Percentiles rank a stretch among this genome's conserved stretches.
Evolutionary conservation across 805 yeast genomes (phyloP).

Genomic region (Metschnikowia cubensis): DNA sequence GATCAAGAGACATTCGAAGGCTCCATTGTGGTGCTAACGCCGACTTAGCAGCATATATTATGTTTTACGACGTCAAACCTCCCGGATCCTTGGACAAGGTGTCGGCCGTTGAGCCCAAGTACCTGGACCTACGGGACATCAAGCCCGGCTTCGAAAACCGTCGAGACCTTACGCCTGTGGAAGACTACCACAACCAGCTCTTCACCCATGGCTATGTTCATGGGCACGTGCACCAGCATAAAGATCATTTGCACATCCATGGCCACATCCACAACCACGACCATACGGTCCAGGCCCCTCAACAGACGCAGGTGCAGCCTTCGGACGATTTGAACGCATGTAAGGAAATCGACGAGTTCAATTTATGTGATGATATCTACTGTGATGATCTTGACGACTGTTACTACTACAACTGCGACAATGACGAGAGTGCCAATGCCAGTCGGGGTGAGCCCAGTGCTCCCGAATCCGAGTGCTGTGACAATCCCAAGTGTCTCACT

Average conservation of each 20-base stretch:
- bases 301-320: not conserved
- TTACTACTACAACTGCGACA: slow-evolving; percentile 35
- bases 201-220: slow-evolving; percentile 54
- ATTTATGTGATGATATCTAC: slow-evolving; percentile 36
- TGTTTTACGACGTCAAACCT: not conserved
- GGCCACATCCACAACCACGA: slow-evolving; percentile 62
- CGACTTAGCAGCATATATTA: not conserved
- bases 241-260: slow-evolving; percentile 59
- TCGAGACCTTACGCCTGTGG: not conserved
- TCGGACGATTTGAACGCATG: slow-evolving; percentile 17
- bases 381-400: slow-evolving; percentile 45
- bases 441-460: not conserved
- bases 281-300: slow-evolving; percentile 19
- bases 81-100: not conserved
- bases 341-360: slow-evolving; percentile 27
- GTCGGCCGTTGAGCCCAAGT: not conserved
- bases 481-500: slow-evolving; percentile 4
- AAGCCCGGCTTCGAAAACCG: not conserved
- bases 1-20: too few species aligned
- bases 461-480: slow-evolving; percentile 5
- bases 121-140: slow-evolving; percentile 3
- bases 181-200: slow-evolving; percentile 8
- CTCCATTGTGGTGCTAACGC: too few species aligned
- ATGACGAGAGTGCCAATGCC: slow-evolving; percentile 4
- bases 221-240: slow-evolving; percentile 63